A percentile compares a stretch with the other conserved stretches of the same genome.
Evolutionary conservation across 176 grass and related monocot genomes (phyloP).

Genomic region (Cymbopogon citratus): DNA sequence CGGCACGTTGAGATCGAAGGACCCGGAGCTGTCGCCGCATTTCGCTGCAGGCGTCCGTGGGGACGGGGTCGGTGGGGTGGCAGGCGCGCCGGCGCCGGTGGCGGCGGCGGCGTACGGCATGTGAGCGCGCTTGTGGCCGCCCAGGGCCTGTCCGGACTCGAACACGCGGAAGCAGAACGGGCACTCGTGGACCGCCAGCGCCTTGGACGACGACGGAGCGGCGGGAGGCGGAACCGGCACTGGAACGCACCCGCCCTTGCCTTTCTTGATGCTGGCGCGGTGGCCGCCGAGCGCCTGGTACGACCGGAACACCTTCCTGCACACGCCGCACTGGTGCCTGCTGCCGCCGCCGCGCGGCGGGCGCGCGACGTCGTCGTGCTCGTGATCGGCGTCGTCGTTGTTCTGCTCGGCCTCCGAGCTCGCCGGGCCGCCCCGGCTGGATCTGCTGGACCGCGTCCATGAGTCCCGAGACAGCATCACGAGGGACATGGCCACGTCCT

Average conservation of each 20-base stretch:
- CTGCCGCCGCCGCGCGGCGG: conserved; percentile 12
- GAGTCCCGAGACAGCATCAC: conserved; percentile 90
- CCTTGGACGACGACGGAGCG: not conserved
- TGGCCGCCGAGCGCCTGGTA: conserved; percentile 84
- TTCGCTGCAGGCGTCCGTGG: conserved; percentile 11
- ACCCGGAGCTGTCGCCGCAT: conserved; percentile 36
- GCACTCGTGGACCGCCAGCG: conserved; percentile 47
- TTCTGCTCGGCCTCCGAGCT: conserved; percentile 34
- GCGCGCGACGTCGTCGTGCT: not conserved
- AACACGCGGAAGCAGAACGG: conserved; percentile 83
- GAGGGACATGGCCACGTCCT: conserved; percentile 74
- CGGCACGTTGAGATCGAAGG: conserved; percentile 88
- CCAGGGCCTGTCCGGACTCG: conserved; percentile 78
- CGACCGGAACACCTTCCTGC: conserved; percentile 77
- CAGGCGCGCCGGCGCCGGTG: not conserved
- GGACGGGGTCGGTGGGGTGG: not conserved
- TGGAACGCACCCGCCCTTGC: conserved; percentile 49
- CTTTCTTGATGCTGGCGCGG: conserved; percentile 76
- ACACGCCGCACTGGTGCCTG: conserved; percentile 55
- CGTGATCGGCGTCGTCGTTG: not conserved
- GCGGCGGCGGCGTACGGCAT: not conserved
- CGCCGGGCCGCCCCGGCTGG: conserved; percentile 14
- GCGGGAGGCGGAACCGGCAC: not conserved
- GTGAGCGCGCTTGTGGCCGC: conserved; percentile 87
- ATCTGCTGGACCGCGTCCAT: conserved; percentile 44